Evolutionary conservation across 2,329 filamentous ascomycete genomes (phyloP).

Genomic region (Apiospora marii): DNA sequence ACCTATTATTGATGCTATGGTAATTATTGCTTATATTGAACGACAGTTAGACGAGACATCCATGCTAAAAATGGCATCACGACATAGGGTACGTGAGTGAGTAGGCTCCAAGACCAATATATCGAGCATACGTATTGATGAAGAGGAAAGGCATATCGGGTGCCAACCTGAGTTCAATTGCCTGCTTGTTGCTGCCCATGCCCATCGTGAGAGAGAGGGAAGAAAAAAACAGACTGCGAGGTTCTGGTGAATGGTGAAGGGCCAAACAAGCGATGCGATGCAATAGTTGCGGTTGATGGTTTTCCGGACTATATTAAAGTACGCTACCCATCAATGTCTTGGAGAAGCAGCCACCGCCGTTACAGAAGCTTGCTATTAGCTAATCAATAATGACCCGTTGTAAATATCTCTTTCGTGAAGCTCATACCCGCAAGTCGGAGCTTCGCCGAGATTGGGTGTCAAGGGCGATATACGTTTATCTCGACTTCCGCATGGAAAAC

Average conservation of each 20-base stretch:
- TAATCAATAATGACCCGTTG: not conserved
- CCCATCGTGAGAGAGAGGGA: no score
- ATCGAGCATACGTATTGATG: not conserved
- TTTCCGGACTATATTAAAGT: not conserved
- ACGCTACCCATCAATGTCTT: not conserved
- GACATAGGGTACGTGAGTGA: not conserved
- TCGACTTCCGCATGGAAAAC: not conserved
- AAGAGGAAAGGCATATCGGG: not conserved
- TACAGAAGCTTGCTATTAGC: not conserved
- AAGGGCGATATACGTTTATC: not conserved
- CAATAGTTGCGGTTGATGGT: not conserved
- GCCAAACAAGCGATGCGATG: not conserved
- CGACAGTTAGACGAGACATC: not conserved
- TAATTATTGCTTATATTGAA: conserved; percentile 10
- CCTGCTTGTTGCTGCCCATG: not conserved
- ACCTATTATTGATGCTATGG: conserved; percentile 19
- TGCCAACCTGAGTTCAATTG: not conserved
- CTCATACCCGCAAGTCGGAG: not conserved
- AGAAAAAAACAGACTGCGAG: not conserved
- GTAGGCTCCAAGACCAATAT: not conserved
- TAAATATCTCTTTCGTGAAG: not conserved
- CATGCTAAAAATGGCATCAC: not conserved
- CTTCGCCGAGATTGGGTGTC: not conserved
- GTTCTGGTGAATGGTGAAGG: not conserved
- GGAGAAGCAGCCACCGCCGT: conserved; percentile 5